Conservation (phyloP, 495 filamentous ascomycete genomes). For the Penicillium coffeae region DNA sequence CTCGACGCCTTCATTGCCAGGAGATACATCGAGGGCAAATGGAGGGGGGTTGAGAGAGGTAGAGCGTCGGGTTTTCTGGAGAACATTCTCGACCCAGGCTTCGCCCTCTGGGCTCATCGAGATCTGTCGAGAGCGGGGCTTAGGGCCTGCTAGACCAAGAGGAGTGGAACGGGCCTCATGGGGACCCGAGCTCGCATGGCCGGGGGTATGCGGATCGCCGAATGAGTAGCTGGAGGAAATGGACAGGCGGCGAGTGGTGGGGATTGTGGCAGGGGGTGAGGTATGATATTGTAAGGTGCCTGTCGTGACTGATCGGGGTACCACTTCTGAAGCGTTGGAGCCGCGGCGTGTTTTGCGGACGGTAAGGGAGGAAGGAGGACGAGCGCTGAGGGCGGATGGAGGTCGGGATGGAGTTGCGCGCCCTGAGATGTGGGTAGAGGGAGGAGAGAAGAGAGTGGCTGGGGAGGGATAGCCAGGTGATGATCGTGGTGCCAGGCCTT, state of each 20-base stretch:
- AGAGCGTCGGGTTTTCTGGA: conserved; percentile 40
- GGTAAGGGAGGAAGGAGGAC: conserved; percentile 38
- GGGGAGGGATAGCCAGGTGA: conserved; percentile 34
- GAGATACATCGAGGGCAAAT: conserved; percentile 5
- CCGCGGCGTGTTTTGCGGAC: conserved; percentile 38
- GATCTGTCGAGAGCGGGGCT: conserved; percentile 38
- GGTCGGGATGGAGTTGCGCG: conserved; percentile 35
- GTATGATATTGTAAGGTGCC: conserved; percentile 28
- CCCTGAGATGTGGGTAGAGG: conserved; percentile 16
- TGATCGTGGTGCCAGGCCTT: conserved; percentile 33
- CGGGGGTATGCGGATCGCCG: conserved; percentile 23
- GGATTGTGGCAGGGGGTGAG: conserved; percentile 26
- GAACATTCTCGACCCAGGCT: conserved; percentile 48
- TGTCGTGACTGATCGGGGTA: conserved; percentile 26
- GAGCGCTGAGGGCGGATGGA: conserved; percentile 33
- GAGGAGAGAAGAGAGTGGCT: conserved; percentile 17
- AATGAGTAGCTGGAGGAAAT: conserved; percentile 36
- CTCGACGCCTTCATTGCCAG: not conserved
- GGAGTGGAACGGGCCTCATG: conserved; percentile 30
- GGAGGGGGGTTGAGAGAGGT: conserved; percentile 29
- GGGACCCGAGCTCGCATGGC: conserved; percentile 10
- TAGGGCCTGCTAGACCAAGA: conserved; percentile 48
- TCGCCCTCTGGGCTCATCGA: conserved; percentile 50
- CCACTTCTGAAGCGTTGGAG: conserved; percentile 38
- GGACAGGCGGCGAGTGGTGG: conserved; percentile 31